A percentile compares a stretch with the other conserved stretches of the same genome.
phyloP scores from a whole-genome alignment of 2,329 filamentous ascomycete species.

The Ophiostoma australiae region DNA sequence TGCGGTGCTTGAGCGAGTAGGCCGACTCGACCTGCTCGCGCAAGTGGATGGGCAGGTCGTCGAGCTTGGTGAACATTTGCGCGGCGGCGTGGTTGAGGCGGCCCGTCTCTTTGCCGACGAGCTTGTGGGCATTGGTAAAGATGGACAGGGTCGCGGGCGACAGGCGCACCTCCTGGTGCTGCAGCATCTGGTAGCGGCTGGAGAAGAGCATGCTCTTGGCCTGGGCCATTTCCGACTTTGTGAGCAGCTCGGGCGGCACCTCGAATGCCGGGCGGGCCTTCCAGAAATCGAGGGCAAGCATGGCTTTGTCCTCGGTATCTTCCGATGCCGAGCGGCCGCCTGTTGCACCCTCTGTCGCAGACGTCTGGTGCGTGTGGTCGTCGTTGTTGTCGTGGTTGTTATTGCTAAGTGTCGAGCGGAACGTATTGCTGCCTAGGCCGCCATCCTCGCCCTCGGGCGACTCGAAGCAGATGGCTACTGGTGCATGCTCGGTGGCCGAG shows the following conservation, averaged over 20 bases:
- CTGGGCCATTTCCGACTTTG: conserved; percentile 41
- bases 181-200: conserved; percentile 52
- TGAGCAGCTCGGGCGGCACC: conserved; percentile 27
- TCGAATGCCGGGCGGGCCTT: conserved; percentile 40
- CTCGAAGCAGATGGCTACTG: conserved; percentile 57
- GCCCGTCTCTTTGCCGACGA: conserved; percentile 65
- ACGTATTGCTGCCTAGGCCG: conserved; percentile 32
- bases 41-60: conserved; percentile 63
- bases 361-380: conserved; percentile 30
- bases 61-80: conserved; percentile 67
- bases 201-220: conserved; percentile 47
- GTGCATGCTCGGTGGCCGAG: conserved; percentile 54
- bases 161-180: conserved; percentile 64
- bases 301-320: conserved; percentile 38
- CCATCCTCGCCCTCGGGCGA: conserved; percentile 50
- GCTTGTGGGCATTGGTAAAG: conserved; percentile 67
- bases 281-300: conserved; percentile 47
- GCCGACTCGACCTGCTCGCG: conserved; percentile 62
- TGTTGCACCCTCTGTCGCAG: not conserved
- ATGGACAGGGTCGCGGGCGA: conserved; percentile 66
- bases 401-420: conserved; percentile 28
- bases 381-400: conserved; percentile 2
- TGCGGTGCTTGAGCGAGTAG: conserved; percentile 58
- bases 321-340: conserved; percentile 32
- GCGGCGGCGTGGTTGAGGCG: conserved; percentile 63